Evolutionary conservation across 2,329 filamentous ascomycete species (phyloP).

Genomic region (Madurella mycetomatis): DNA sequence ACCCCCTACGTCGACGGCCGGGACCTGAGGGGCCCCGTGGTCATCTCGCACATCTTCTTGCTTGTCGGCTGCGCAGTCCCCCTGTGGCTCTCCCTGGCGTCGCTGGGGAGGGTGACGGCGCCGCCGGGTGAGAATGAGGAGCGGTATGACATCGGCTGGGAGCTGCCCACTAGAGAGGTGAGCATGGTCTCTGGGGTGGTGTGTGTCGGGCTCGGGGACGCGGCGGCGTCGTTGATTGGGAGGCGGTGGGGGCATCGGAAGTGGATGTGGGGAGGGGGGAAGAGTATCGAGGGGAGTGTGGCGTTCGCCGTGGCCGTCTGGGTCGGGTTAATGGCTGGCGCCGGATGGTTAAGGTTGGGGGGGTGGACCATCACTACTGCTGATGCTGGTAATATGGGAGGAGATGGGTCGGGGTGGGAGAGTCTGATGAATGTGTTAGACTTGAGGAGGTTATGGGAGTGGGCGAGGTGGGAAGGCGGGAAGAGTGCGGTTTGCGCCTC

Average conservation of each 20-base stretch:
- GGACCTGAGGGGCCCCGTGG: conserved; percentile 87
- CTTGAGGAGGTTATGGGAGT: conserved; percentile 2
- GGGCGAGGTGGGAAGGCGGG: conserved; percentile 33
- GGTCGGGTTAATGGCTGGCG: conserved; percentile 64
- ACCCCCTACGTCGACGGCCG: conserved; percentile 92
- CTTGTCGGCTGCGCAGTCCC: conserved; percentile 93
- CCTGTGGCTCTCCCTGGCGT: conserved; percentile 80
- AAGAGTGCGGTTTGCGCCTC: conserved; percentile 70
- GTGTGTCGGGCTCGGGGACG: conserved; percentile 92
- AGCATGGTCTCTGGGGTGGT: conserved; percentile 91
- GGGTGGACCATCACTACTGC: conserved; percentile 54
- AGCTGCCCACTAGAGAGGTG: conserved; percentile 67
- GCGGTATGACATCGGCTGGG: conserved; percentile 54
- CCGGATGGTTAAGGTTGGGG: conserved; percentile 70
- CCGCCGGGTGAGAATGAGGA: not conserved
- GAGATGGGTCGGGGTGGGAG: conserved; percentile 7
- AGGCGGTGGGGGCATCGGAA: conserved; percentile 80
- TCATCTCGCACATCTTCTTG: conserved; percentile 93
- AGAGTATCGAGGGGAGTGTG: conserved; percentile 81
- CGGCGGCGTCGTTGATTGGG: conserved; percentile 85
- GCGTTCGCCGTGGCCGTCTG: conserved; percentile 82
- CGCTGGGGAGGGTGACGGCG: conserved; percentile 53
- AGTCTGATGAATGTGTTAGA: conserved; percentile 13
- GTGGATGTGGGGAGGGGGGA: conserved; percentile 96
- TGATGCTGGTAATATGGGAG: not conserved